phyloP scores from a whole-genome alignment of 352 stramenopile genomes.

The Blastocystis sp. region DNA sequence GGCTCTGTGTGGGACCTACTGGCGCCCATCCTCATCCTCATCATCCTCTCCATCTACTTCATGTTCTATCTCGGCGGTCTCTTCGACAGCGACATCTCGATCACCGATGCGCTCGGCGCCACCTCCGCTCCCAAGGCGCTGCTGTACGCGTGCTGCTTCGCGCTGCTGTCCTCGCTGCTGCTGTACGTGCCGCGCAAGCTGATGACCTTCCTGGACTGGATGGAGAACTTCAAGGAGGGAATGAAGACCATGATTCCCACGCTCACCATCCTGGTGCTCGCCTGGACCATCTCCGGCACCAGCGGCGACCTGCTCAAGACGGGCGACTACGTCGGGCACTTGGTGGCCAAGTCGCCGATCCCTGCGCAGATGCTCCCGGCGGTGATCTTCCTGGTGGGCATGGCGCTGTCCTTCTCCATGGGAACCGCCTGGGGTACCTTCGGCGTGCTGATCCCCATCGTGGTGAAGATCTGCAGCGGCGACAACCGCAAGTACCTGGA shows the following conservation, averaged over 20 bases:
- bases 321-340: conserved; percentile 72
- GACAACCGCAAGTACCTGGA: conserved; percentile 80
- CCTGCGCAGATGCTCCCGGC: conserved; percentile 79
- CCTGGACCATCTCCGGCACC: conserved; percentile 82
- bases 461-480: conserved; percentile 77
- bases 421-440: conserved; percentile 85
- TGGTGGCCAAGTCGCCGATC: conserved; percentile 76
- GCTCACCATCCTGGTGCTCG: conserved; percentile 82
- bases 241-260: conserved; percentile 86
- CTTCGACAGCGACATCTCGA: conserved; percentile 20
- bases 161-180: conserved; percentile 70
- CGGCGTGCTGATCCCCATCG: conserved; percentile 86
- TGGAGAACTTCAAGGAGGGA: conserved; percentile 83
- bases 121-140: conserved; percentile 70
- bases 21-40: conserved; percentile 83
- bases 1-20: conserved; percentile 80
- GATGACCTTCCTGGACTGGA: conserved; percentile 81
- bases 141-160: conserved; percentile 71
- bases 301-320: conserved; percentile 82
- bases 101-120: conserved; percentile 65
- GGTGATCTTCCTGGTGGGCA: conserved; percentile 81
- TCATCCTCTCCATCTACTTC: conserved; percentile 84
- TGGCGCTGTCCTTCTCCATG: conserved; percentile 83
- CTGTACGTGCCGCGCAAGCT: conserved; percentile 78
- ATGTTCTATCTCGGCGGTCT: conserved; percentile 71